Conservation (phyloP, 2,329 filamentous ascomycete species). For the Stemphylium vesicarium region DNA sequence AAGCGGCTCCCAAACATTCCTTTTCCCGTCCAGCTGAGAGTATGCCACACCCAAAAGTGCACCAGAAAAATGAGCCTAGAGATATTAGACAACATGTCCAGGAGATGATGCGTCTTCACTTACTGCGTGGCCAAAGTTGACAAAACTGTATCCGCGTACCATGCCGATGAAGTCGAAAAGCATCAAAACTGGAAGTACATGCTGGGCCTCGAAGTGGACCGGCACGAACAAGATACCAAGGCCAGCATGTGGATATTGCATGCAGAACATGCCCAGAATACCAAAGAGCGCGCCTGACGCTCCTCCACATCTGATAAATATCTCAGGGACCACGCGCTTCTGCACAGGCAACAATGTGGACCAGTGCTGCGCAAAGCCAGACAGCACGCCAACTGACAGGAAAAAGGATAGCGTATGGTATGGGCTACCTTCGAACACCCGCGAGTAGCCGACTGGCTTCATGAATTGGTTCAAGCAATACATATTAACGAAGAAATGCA, state of each 20-base stretch:
- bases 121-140: slow-evolving; percentile 45
- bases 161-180: slow-evolving; percentile 43
- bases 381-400: slow-evolving; percentile 37
- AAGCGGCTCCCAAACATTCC: slow-evolving; percentile 43
- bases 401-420: slow-evolving; percentile 41
- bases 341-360: slow-evolving; percentile 33
- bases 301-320: slow-evolving; percentile 39
- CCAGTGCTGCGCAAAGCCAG: slow-evolving; percentile 40
- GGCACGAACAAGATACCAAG: slow-evolving; percentile 45
- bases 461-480: slow-evolving; percentile 42
- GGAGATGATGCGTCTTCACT: slow-evolving; percentile 13
- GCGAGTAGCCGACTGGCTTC: slow-evolving; percentile 36
- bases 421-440: slow-evolving; percentile 39
- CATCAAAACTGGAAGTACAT: slow-evolving; percentile 41
- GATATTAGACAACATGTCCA: slow-evolving; percentile 12
- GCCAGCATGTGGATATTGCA: slow-evolving; percentile 38
- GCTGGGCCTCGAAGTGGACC: slow-evolving; percentile 37
- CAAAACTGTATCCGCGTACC: slow-evolving; percentile 34
- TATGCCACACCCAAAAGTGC: slow-evolving; percentile 40
- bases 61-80: slow-evolving; percentile 44
- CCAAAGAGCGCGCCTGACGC: slow-evolving; percentile 45
- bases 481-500: slow-evolving; percentile 24
- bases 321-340: slow-evolving; percentile 24
- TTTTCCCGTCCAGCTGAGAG: slow-evolving; percentile 43
- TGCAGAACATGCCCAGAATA: slow-evolving; percentile 38